These are phyloP conservation scores for Mimosa pudica DNA, from an alignment of 306 rosid species.

Conservation along the genomic window DNA sequence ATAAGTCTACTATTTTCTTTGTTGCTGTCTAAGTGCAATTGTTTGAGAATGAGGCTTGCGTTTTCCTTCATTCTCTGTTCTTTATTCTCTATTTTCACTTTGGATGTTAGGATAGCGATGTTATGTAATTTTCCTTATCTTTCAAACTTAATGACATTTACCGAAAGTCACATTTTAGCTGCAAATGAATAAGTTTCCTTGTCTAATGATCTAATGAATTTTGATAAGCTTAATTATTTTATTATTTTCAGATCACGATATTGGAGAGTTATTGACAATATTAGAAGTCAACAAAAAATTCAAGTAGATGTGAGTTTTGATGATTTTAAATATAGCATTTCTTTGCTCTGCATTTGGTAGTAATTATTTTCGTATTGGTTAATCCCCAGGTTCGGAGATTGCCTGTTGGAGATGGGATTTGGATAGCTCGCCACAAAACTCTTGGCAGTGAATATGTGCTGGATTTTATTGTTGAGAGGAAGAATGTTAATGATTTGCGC, in stretches of 20 bases:
- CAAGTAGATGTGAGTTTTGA: slow-evolving; percentile 62
- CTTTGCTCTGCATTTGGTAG: slow-evolving; percentile 24
- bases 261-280: slow-evolving; percentile 71
- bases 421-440: slow-evolving; percentile 87
- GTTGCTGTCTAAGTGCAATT: background rate
- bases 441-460: slow-evolving; percentile 77
- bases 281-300: slow-evolving; percentile 66
- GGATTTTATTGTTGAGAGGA: slow-evolving; percentile 97
- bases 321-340: background rate
- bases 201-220: slow-evolving; percentile 29
- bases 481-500: slow-evolving; percentile 79
- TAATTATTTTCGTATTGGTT: slow-evolving; percentile 25
- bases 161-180: background rate
- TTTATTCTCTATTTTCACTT: background rate
- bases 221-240: slow-evolving; percentile 17
- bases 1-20: background rate
- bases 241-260: slow-evolving; percentile 70
- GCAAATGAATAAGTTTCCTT: background rate
- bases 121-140: background rate
- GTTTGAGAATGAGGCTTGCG: background rate
- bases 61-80: background rate
- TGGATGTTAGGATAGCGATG: slow-evolving; percentile 10
- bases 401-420: slow-evolving; percentile 96
- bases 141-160: background rate
- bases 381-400: slow-evolving; percentile 74